Percentiles rank a stretch among this genome's conserved stretches.
Conservation (phyloP, 2,329 filamentous ascomycete species). For the Penicillium sp. region DNA sequence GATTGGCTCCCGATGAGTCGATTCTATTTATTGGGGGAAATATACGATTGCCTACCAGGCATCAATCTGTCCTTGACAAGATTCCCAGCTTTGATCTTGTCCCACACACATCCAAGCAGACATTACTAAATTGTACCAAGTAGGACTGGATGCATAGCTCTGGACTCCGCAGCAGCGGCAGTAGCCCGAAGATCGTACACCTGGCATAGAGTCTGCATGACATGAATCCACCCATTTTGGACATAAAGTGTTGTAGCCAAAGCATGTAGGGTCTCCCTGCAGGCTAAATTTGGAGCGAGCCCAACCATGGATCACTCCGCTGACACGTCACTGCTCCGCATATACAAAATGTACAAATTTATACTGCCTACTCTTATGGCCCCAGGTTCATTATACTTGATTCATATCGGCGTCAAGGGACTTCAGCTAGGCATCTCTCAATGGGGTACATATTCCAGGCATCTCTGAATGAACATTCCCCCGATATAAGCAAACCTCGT, state of each 20-base stretch:
- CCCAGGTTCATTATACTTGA: no score
- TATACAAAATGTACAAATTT: background rate
- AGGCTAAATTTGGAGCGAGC: constrained; percentile 21
- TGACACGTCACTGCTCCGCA: constrained; percentile 24
- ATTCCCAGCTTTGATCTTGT: background rate
- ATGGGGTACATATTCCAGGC: no score
- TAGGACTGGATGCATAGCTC: no score
- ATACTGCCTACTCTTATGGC: no score
- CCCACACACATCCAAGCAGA: constrained; percentile 8
- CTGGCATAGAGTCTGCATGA: constrained; percentile 12
- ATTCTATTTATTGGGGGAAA: background rate
- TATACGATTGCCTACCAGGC: background rate
- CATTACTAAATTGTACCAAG: no score
- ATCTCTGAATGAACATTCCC: no score
- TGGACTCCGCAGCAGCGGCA: no score
- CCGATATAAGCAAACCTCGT: no score
- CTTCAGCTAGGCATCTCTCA: no score
- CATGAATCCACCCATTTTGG: constrained; percentile 12
- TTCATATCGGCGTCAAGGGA: no score
- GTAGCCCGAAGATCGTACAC: no score
- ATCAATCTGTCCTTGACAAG: background rate
- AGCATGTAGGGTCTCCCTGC: constrained; percentile 2
- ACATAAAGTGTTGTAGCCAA: background rate
- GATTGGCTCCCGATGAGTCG: background rate
- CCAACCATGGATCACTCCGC: constrained; percentile 22